Evolutionary conservation across 1,139 yeast species (phyloP).

Genomic region (Yarrowia galli): DNA sequence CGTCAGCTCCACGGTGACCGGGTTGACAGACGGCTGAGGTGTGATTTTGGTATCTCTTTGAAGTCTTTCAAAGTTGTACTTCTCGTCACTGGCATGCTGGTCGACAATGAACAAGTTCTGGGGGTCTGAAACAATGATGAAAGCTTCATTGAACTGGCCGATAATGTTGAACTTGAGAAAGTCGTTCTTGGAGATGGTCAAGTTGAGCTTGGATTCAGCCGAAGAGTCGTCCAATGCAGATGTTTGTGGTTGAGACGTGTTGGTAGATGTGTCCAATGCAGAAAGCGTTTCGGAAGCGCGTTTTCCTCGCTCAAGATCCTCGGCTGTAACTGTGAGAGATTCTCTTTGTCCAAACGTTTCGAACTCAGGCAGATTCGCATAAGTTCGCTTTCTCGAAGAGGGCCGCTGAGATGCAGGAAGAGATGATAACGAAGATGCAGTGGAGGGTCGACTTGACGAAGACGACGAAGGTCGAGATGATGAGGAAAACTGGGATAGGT

Average conservation of each 20-base stretch:
- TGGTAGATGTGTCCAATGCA: neutral
- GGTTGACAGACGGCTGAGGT: conserved; percentile 74
- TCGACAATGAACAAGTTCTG: conserved; percentile 83
- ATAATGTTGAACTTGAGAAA: conserved; percentile 72
- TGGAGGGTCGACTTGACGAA: neutral
- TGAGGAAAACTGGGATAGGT: neutral
- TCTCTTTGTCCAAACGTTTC: conserved; percentile 22
- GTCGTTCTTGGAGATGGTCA: conserved; percentile 49
- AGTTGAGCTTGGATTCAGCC: conserved; percentile 47
- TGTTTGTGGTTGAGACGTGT: conserved; percentile 40
- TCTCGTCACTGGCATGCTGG: conserved; percentile 98
- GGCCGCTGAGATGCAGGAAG: conserved; percentile 3
- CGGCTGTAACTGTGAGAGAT: neutral
- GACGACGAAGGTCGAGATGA: conserved; percentile 4
- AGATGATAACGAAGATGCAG: neutral
- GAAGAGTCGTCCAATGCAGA: conserved; percentile 57
- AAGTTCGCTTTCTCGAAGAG: neutral
- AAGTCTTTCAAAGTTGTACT: conserved; percentile 81
- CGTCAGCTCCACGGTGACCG: conserved; percentile 68
- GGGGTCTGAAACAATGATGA: conserved; percentile 66
- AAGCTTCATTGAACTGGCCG: conserved; percentile 94
- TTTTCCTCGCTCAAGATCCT: conserved; percentile 1
- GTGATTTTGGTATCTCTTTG: conserved; percentile 63
- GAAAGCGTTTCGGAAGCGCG: neutral
- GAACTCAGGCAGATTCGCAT: conserved; percentile 14